Percentiles rank a stretch among this genome's conserved stretches.
Evolutionary conservation across 768 basidiomycete genomes (phyloP).

Genomic region (Lentinula aciculospora): DNA sequence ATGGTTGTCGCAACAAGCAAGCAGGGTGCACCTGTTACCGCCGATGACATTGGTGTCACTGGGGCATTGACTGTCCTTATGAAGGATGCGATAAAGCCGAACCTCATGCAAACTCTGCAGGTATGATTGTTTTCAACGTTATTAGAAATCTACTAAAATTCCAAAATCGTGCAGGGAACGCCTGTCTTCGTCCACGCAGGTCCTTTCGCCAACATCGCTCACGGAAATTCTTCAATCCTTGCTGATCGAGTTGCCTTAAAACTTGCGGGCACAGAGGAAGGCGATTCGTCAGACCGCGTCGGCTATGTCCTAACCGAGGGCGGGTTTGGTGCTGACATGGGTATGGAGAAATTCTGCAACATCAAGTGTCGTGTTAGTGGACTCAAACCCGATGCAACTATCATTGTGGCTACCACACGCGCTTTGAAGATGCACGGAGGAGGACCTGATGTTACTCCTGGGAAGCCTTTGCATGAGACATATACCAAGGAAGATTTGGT

Average conservation of each 20-base stretch:
- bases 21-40: slow-evolving; percentile 86
- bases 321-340: slow-evolving; percentile 99
- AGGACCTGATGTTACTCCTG: slow-evolving; percentile 93
- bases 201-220: slow-evolving; percentile 98
- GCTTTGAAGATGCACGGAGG: slow-evolving; percentile 99
- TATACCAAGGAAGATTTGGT: slow-evolving; percentile 93
- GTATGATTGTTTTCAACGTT: slow-evolving; percentile 21
- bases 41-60: slow-evolving; percentile 92
- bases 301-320: slow-evolving; percentile 98
- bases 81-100: slow-evolving; percentile 99
- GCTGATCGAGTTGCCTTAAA: slow-evolving; percentile 97
- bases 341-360: slow-evolving; percentile 99
- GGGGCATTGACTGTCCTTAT: slow-evolving; percentile 95
- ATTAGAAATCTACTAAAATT: neutral
- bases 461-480: slow-evolving; percentile 88
- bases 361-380: slow-evolving; percentile 97
- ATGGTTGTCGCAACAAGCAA: slow-evolving; percentile 98
- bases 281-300: slow-evolving; percentile 71
- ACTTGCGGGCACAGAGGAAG: slow-evolving; percentile 91
- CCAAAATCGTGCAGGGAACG: slow-evolving; percentile 56
- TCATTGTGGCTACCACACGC: slow-evolving; percentile 96
- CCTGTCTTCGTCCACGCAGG: slow-evolving; percentile 99
- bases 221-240: slow-evolving; percentile 97
- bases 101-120: slow-evolving; percentile 97
- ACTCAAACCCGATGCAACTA: slow-evolving; percentile 86